Base-by-base conservation (phyloP, 1,284 basidiomycete genomes). In the Microbotryum lychnidis-dioicae region DNA sequence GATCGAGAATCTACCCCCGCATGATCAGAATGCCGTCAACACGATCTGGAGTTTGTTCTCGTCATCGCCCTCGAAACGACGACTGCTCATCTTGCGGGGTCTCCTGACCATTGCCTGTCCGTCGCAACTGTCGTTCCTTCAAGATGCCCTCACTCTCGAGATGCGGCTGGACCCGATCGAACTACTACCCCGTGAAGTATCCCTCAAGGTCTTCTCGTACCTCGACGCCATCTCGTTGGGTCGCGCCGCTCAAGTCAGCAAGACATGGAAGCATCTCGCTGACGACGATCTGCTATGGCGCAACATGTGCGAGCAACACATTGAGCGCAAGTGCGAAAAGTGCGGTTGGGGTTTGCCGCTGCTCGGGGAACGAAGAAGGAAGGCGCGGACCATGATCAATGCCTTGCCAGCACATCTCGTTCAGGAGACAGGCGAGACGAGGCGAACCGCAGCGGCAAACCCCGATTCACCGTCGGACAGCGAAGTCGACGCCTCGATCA, bases 81-180 rank as follows among this genome's bases (percentile, higher is more conserved):
- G 94, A 48, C 89, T 89, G 48, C 83, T 98, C 72, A 97, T 98
- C 73, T 85, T 99, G 52, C 91, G 91, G 72, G 94, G 94, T 37
- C 83, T 99, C 63, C 84, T 99, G 70, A 97, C 96, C n/a, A 98
- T 98, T 90, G 98, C 94, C 76, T 98, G 94, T 77, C 97, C 96
- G 79, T 91, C 91, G 47, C 94, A 97, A 73, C 85, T 98, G n/a
- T 97, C 94, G 25, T 87, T 97, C 60, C 85, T 99, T 54, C 89
- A 91, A 18, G 90, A 96, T 65, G 89, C 93, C 61, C 86, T 98
- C 60, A 81, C 85, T 27, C 84, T 89, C 68, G 86, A 97, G 65
- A 97, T 96, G 75, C 87, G 94, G 66, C 87, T 96, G 74, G 96
- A 99, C 75, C 96, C 96, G 10, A 94, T 98, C 77, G 79, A 82